Base-by-base conservation (phyloP, 768 basidiomycete genomes). In the Phylloporus sp. region DNA sequence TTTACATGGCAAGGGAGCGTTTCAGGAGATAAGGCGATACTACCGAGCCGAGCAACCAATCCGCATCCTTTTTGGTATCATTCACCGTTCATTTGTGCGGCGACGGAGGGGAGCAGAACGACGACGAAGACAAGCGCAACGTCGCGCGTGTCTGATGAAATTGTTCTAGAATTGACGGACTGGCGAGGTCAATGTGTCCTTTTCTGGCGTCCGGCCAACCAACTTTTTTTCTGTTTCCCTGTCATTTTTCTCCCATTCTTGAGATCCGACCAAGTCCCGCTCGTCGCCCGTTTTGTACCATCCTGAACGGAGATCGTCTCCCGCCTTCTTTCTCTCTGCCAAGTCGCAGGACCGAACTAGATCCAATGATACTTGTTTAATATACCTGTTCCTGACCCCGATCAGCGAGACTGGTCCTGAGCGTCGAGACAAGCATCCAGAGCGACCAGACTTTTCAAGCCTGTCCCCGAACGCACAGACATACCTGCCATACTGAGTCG, bases 1-100 rank as follows among this genome's bases (percentile, higher is more conserved):
- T 23, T 13, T 27, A 46, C 38, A 45, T 40, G 50, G 32, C 18
- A 22, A 39, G n/a, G 24, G 41, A 27, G 34, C 47, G 39, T 32
- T 34, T 49, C 52, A 50, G 59, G 59, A 61, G 59, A 61, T 61
- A 62, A 62, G 50, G 53, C 43, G 56, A 59, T 47, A 41, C 16
- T 49, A 45, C 39, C 45, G 59, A 60, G 52, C 59, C 55, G 58
- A 60, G 20, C 40, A 26, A 47, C 18, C 39, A 35, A 32, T 24
- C 48, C 45, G 45, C 20, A 45, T 45, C n/a, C 23, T 22, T 44
- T 44, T 29, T 38, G 44, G 29, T 29, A 5, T 29, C 43, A 16
- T 45, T 16, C 32, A 4, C 15, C 40, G 27, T 58, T 54, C 48
- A 50, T 50, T 28, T 36, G 0, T 57, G 61, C 53, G 60, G 61